Conservation (phyloP, 345 rosid species). For the Erysimum cheiranthoides region DNA sequence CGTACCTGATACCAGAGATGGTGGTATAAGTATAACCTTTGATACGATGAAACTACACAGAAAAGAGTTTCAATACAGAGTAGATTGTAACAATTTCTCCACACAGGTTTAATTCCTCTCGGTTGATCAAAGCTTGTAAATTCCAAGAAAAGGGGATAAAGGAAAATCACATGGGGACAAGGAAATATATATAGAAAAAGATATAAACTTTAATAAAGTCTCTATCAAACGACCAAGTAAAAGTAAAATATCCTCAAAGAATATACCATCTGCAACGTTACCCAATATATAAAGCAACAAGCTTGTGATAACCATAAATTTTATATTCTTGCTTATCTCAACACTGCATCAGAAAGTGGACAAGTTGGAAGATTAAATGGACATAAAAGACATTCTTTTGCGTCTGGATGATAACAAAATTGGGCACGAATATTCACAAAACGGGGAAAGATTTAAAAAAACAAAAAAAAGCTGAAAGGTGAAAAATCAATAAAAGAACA, state of each 20-base stretch:
- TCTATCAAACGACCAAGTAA: conserved; percentile 31
- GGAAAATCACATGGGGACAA: conserved; percentile 32
- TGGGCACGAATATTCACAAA: conserved; percentile 35
- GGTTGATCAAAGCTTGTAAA: conserved; percentile 45
- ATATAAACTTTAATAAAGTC: conserved; percentile 34
- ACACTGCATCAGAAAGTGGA: conserved; percentile 38
- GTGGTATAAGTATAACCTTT: conserved; percentile 20
- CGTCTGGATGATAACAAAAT: conserved; percentile 31
- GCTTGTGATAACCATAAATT: conserved; percentile 28
- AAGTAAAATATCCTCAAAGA: conserved; percentile 35
- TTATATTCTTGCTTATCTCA: conserved; percentile 33
- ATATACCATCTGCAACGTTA: conserved; percentile 40
- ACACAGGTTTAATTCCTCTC: conserved; percentile 24
- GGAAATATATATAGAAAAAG: conserved; percentile 10
- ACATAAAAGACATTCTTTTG: conserved; percentile 14
- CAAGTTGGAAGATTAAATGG: conserved; percentile 35
- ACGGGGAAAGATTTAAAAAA: not conserved
- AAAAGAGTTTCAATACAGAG: conserved; percentile 2
- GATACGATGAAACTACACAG: conserved; percentile 17
- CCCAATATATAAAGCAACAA: conserved; percentile 42
- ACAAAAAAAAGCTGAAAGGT: not conserved
- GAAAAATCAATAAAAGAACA: conserved; percentile 35
- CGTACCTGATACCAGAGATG: conserved; percentile 34
- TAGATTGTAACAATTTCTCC: conserved; percentile 30
- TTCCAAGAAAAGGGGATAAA: conserved; percentile 48